Percentiles rank a stretch among this genome's conserved stretches.
Conservation (phyloP, 2,329 filamentous ascomycete species). For the Pestalotiopsis sp. region DNA sequence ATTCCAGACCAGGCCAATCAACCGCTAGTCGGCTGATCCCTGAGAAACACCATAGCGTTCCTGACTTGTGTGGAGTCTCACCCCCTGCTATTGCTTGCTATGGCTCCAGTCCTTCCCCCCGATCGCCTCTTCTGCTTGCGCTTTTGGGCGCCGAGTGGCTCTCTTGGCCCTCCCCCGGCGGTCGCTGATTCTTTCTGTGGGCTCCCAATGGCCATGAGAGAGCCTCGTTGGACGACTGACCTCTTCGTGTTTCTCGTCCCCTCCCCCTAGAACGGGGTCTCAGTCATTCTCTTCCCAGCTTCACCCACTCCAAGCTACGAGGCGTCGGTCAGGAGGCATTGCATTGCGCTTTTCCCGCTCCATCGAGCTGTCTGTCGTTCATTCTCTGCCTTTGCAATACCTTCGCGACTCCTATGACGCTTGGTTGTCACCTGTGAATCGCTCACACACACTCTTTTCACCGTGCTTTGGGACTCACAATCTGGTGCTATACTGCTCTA, state of each 20-base stretch:
- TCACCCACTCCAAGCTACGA: neutral
- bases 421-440: neutral
- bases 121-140: neutral
- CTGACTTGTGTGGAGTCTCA: neutral
- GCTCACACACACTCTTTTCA: neutral
- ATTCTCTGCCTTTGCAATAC: neutral
- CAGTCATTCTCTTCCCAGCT: neutral
- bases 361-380: neutral
- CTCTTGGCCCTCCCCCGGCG: neutral
- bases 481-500: neutral
- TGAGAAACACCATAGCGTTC: neutral
- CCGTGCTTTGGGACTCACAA: neutral
- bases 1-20: conserved; percentile 7
- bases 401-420: neutral
- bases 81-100: neutral
- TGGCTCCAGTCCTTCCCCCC: neutral
- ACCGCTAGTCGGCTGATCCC: neutral
- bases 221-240: neutral
- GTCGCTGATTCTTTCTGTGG: neutral
- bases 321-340: neutral
- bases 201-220: neutral
- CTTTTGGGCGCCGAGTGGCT: neutral
- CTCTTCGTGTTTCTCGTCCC: neutral
- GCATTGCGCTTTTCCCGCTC: neutral
- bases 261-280: neutral